Percentiles rank a stretch among this genome's conserved stretches.
Conservation (phyloP, 345 rosid genomes). For the Euphorbia pulcherrima region DNA sequence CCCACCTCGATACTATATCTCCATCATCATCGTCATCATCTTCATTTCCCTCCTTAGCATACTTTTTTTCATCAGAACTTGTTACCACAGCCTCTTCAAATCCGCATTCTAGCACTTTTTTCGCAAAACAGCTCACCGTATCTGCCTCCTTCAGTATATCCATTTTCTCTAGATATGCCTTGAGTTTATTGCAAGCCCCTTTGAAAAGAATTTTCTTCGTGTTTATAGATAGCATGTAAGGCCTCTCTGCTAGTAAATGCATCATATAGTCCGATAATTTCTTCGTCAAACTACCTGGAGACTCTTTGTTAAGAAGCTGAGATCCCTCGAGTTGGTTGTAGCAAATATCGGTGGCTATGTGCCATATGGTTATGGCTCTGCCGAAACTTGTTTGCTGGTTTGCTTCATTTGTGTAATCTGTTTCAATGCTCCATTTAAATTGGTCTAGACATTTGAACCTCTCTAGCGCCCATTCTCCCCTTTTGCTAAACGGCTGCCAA, state of each 20-base stretch:
- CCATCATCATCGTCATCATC: no score
- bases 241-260: conserved; percentile 14
- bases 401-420: conserved; percentile 11
- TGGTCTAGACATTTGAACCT: not conserved
- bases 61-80: no score
- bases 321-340: not conserved
- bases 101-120: not conserved
- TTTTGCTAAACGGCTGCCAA: conserved; percentile 12
- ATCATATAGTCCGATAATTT: conserved; percentile 22
- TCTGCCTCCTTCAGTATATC: no score
- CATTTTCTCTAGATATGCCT: not conserved
- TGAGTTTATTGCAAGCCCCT: not conserved
- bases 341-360: conserved; percentile 27
- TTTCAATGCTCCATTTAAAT: conserved; percentile 17
- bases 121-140: not conserved
- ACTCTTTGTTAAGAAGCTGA: rapidly evolving
- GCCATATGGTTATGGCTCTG: conserved; percentile 25
- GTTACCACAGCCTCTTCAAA: not conserved
- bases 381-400: conserved; percentile 19
- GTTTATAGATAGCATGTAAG: conserved; percentile 6
- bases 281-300: not conserved
- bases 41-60: no score
- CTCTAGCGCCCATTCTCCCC: conserved; percentile 20
- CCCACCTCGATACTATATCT: conserved; percentile 11
- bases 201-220: not conserved